Evolutionary conservation across 2,329 filamentous ascomycete species (phyloP), one percentile per base, ranked within the genome.

Genomic region (Calonectria pseudoturangicola): DNA sequence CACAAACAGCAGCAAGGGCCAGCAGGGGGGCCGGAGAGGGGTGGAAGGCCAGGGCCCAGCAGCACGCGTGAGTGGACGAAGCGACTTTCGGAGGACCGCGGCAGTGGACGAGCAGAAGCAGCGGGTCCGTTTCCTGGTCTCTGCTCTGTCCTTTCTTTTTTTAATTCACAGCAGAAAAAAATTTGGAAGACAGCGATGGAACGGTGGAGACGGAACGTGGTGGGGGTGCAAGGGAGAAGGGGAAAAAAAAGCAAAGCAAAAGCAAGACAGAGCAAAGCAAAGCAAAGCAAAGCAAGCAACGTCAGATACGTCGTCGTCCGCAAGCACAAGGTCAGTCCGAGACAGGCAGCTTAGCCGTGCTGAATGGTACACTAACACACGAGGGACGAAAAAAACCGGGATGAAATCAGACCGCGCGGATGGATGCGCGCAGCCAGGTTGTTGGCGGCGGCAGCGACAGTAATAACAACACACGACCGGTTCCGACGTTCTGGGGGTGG

Each of bases 1-100:
- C 76, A 79, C 77, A 78, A 71, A 79, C 73, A 70, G 74, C 74
- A 73, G 66, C 71, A 67, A 74, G 70, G 76, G 76, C 77, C 68
- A 74, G 76, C 70, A 74, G 71, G 68, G 73, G 69, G 51, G 68
- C 73, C 66, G 58, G 58, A 72, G 66, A 71, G 79, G 73, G 71
- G 71, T 51, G 65, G 43, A 48, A 48, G 56, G 28, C 48, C 67
- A 70, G 60, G 67, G 58, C 18, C 28, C 27, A 56, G 64, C 47
- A 51, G n/a, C 4, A 36, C 54, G 36, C 36, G 54, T 33, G 56
- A 71, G 70, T 66, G 76, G 76, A 41, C 60, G 63, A 58, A 62
- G 66, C 60, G 64, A 54, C 45, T 27, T 54, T 62, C 51, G 66
- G 66, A 68, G 39, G 21, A 30, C 41, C 27, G 27, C 58, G 58